A percentile compares a stretch with the other conserved stretches of the same genome.
Conservation (phyloP, 257 asterid species). For the Nemophila menziesii region DNA sequence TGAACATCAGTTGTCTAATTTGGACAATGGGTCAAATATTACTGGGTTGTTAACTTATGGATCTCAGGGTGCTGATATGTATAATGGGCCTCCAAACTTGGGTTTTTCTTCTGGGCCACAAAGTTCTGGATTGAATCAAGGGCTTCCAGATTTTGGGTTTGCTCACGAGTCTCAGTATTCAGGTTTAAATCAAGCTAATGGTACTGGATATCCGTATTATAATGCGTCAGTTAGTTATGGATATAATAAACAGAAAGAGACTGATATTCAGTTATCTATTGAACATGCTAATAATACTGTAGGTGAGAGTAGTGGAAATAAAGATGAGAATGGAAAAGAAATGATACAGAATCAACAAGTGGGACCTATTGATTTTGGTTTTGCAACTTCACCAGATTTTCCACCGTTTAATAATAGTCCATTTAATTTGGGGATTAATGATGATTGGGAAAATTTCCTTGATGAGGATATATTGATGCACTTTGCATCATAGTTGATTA, state of each 20-base stretch:
- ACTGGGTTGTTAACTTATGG: conserved; percentile 15
- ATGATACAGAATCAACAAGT: conserved; percentile 21
- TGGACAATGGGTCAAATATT: conserved; percentile 8
- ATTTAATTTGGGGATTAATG: conserved; percentile 31
- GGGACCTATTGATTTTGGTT: conserved; percentile 22
- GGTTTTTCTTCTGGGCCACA: conserved; percentile 14
- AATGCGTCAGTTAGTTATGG: conserved; percentile 24
- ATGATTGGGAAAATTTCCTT: conserved; percentile 17
- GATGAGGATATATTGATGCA: conserved; percentile 28
- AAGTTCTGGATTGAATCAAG: conserved; percentile 23
- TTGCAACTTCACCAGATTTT: conserved; percentile 31
- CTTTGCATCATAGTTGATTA: conserved; percentile 28
- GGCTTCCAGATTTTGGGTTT: conserved; percentile 21
- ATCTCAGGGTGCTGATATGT: conserved; percentile 7
- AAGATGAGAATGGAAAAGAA: conserved; percentile 22
- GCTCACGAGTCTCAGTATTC: conserved; percentile 20
- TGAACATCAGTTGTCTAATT: conserved; percentile 4
- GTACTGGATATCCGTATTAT: conserved; percentile 21
- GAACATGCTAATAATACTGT: conserved; percentile 15
- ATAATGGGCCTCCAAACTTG: conserved; percentile 6
- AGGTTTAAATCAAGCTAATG: conserved; percentile 24
- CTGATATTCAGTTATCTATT: conserved; percentile 20
- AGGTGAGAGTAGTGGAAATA: conserved; percentile 15
- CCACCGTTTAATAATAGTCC: conserved; percentile 22
- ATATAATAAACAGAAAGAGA: conserved; percentile 15